Conservation (phyloP, 106 monocot genomes). For the Gastrodia elata region DNA sequence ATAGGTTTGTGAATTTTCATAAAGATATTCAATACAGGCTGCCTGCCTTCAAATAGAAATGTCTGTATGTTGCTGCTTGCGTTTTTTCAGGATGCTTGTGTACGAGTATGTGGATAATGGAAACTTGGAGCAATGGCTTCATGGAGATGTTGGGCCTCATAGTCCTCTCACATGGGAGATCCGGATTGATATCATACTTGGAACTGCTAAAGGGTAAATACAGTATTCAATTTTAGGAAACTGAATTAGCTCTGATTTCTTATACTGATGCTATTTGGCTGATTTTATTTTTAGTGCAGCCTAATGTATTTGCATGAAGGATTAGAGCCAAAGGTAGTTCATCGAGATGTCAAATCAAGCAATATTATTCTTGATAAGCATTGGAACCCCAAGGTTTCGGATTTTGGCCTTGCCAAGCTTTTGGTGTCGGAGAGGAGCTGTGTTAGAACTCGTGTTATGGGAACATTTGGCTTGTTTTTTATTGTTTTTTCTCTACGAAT, state of each 20-base stretch:
- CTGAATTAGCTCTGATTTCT: neutral
- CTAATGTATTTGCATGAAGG: constrained; percentile 89
- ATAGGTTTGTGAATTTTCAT: too few relatives aligned
- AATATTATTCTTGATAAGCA: constrained; percentile 76
- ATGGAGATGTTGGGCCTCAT: constrained; percentile 64
- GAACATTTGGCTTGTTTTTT: constrained; percentile 74
- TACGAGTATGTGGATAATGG: constrained; percentile 94
- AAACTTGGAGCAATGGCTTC: constrained; percentile 91
- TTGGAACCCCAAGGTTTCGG: constrained; percentile 80
- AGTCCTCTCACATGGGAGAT: constrained; percentile 81
- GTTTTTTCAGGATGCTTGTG: constrained; percentile 93
- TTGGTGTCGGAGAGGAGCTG: constrained; percentile 79
- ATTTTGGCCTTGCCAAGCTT: constrained; percentile 90
- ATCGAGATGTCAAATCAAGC: constrained; percentile 87
- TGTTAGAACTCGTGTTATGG: constrained; percentile 88
- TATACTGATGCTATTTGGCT: neutral
- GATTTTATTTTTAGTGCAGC: constrained; percentile 27
- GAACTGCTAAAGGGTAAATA: constrained; percentile 83
- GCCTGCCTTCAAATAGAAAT: too few relatives aligned
- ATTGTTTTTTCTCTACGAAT: neutral
- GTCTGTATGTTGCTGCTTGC: too few relatives aligned
- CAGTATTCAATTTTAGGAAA: neutral
- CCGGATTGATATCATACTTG: constrained; percentile 68
- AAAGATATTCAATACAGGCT: too few relatives aligned
- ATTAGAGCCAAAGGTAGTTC: constrained; percentile 92